Evolutionary conservation across 2,329 filamentous ascomycete species (phyloP).

Genomic region (Talaromyces sp.): DNA sequence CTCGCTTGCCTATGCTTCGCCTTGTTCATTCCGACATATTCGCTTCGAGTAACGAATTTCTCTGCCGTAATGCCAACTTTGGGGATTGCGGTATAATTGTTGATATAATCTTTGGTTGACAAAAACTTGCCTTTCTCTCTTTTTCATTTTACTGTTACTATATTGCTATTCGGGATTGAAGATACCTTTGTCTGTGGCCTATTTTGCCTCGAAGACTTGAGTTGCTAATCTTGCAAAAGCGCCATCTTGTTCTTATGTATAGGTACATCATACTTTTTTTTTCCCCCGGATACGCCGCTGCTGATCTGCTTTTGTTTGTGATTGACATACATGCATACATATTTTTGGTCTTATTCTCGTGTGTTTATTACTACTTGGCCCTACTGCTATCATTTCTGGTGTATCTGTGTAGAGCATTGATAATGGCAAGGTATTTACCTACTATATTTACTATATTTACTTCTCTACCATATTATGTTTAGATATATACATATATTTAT

Average conservation of each 20-base stretch:
- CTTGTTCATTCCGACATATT: not conserved
- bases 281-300: not conserved
- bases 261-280: not conserved
- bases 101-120: not conserved
- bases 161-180: constrained; percentile 14
- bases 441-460: no score
- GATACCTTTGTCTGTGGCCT: constrained; percentile 17
- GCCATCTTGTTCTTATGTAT: constrained; percentile 12
- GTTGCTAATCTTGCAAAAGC: constrained; percentile 14
- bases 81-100: constrained; percentile 7
- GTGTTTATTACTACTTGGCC: not conserved
- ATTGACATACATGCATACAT: not conserved
- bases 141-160: constrained; percentile 5
- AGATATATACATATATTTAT: no score
- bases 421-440: no score
- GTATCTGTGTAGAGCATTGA: not conserved
- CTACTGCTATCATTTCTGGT: not conserved
- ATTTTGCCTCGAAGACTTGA: not conserved
- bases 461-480: no score
- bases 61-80: not conserved
- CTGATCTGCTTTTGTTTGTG: not conserved
- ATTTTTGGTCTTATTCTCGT: not conserved
- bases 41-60: constrained; percentile 1
- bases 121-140: not conserved
- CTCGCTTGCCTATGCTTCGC: not conserved